A percentile compares a stretch with the other conserved stretches of the same genome.
Conservation (phyloP, 345 rosid genomes). For the Rhizophora mangle region DNA sequence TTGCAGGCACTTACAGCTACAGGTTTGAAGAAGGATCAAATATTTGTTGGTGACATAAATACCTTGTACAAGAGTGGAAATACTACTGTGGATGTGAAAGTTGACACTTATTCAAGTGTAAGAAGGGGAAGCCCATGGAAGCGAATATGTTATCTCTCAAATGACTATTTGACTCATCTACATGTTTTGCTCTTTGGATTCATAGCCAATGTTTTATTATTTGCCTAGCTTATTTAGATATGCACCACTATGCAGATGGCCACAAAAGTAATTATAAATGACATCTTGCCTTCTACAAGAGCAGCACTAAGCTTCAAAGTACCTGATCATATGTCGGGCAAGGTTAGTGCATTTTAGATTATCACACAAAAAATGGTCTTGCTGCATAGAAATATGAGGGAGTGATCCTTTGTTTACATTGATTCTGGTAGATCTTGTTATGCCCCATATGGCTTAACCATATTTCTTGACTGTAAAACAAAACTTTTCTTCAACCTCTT, state of each 20-base stretch:
- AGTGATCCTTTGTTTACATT: no score
- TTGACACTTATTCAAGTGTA: constrained; percentile 74
- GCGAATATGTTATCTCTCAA: not conserved
- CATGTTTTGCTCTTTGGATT: not conserved
- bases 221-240: constrained; percentile 2
- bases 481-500: no score
- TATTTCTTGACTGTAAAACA: no score
- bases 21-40: constrained; percentile 60
- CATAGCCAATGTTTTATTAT: not conserved
- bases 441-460: no score
- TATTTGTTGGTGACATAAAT: constrained; percentile 67
- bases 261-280: constrained; percentile 63
- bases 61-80: constrained; percentile 56
- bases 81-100: constrained; percentile 67
- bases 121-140: constrained; percentile 16
- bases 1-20: constrained; percentile 70
- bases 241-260: constrained; percentile 40
- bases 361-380: not conserved
- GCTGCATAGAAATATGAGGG: not conserved
- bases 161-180: not conserved
- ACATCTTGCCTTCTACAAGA: constrained; percentile 54
- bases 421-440: no score
- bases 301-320: constrained; percentile 60
- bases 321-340: constrained; percentile 92
- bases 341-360: constrained; percentile 51